Evolutionary conservation across 257 asterid species (phyloP).

Genomic region (Henckelia pumila): DNA sequence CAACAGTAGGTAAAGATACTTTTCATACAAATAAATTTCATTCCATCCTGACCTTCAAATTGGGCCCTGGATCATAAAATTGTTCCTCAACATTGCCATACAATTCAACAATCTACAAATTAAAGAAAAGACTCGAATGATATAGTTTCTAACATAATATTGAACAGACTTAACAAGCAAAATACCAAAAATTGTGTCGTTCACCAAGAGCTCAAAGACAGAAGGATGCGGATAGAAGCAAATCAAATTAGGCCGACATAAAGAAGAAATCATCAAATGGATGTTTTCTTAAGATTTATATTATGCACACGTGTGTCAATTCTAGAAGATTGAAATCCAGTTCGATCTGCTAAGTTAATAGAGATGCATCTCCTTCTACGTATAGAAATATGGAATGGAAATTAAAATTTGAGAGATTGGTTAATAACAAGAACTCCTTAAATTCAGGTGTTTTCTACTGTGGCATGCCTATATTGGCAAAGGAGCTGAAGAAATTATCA

Average conservation of each 20-base stretch:
- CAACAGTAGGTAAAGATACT: conserved; percentile 64
- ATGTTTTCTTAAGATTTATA: not conserved
- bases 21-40: not conserved
- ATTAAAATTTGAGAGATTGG: not conserved
- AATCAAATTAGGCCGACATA: not conserved
- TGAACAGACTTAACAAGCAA: not conserved
- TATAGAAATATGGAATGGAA: no score
- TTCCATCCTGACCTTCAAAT: not conserved
- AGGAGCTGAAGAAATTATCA: conserved; percentile 56
- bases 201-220: not conserved
- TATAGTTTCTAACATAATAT: not conserved
- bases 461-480: conserved; percentile 60
- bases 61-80: not conserved
- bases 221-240: not conserved
- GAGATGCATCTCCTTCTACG: not conserved
- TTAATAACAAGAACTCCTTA: no score
- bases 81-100: not conserved
- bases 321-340: not conserved
- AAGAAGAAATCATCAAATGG: not conserved
- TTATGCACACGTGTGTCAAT: not conserved
- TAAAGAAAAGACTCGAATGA: not conserved
- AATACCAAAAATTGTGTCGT: not conserved
- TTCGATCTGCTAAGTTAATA: not conserved
- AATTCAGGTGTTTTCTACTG: conserved; percentile 61
- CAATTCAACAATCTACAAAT: not conserved